A percentile compares a stretch with the other conserved stretches of the same genome.
Conservation (phyloP, 1,284 basidiomycete genomes). For the Ganoderma sp. region DNA sequence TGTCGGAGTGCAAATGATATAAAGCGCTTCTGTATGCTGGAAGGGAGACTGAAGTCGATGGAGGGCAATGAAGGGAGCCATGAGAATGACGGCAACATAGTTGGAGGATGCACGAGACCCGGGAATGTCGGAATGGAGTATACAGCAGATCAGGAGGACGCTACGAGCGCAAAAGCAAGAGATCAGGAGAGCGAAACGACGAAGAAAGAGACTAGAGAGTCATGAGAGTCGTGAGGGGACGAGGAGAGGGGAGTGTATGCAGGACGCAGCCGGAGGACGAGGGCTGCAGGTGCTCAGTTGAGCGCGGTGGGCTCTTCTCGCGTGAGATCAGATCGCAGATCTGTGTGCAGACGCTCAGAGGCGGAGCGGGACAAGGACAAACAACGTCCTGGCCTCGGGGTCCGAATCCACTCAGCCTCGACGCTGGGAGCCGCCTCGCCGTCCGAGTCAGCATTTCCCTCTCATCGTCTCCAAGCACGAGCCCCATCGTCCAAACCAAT, state of each 20-base stretch:
- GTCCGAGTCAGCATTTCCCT: not conserved
- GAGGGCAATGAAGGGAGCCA: slow-evolving; percentile 68
- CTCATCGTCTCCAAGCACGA: not conserved
- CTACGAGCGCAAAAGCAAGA: slow-evolving; percentile 15
- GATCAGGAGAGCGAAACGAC: not conserved
- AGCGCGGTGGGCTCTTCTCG: not conserved
- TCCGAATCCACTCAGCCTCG: too few relatives aligned
- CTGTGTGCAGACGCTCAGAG: not conserved
- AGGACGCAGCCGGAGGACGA: slow-evolving; percentile 16
- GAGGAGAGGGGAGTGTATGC: not conserved
- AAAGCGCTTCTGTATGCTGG: slow-evolving; percentile 87
- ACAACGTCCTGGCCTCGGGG: not conserved
- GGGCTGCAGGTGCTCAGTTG: not conserved
- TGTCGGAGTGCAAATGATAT: slow-evolving; percentile 88
- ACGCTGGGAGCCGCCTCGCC: too few relatives aligned
- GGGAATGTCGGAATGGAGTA: slow-evolving; percentile 10
- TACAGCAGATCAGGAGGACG: slow-evolving; percentile 7
- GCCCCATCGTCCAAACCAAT: not conserved
- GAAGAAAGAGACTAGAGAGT: slow-evolving; percentile 7
- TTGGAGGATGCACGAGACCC: slow-evolving; percentile 13
- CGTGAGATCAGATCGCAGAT: slow-evolving; percentile 17
- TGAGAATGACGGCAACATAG: slow-evolving; percentile 47
- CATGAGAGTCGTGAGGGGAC: slow-evolving; percentile 12
- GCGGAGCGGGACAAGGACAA: not conserved
- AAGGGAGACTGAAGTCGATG: slow-evolving; percentile 76